Percentiles rank a stretch among this genome's conserved stretches.
Evolutionary conservation across 2,329 filamentous ascomycete genomes (phyloP).

Genomic region (Fusarium tricinctum): DNA sequence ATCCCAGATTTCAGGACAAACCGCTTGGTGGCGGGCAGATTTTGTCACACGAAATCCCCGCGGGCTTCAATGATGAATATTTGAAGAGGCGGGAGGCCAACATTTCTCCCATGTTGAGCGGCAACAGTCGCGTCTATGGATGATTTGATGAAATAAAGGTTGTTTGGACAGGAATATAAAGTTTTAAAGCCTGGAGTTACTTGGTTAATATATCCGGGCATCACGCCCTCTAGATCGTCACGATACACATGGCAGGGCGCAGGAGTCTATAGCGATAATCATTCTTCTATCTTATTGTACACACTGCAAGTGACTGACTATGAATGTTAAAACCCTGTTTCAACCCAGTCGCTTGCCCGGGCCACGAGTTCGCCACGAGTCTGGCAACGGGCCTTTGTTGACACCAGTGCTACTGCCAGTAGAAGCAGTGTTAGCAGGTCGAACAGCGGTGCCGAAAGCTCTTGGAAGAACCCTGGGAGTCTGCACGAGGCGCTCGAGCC

Average conservation of each 20-base stretch:
- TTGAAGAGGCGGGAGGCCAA: conserved; percentile 17
- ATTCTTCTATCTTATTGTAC: conserved; percentile 17
- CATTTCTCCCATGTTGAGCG: conserved; percentile 27
- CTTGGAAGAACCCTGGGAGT: conserved; percentile 50
- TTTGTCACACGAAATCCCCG: conserved; percentile 1
- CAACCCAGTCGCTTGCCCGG: conserved; percentile 73
- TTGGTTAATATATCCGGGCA: conserved; percentile 11
- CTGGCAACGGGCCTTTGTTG: conserved; percentile 67
- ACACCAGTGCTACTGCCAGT: conserved; percentile 59
- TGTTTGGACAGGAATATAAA: not conserved
- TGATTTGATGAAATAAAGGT: conserved; percentile 5
- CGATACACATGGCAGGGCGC: not conserved
- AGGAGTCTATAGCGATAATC: conserved; percentile 12
- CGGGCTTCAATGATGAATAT: conserved; percentile 11
- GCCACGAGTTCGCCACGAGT: conserved; percentile 75
- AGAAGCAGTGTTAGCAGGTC: conserved; percentile 52
- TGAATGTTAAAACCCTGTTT: not conserved
- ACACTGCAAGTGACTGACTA: not conserved
- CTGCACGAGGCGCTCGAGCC: conserved; percentile 77
- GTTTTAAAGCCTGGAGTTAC: conserved; percentile 39
- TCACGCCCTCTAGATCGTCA: conserved; percentile 1
- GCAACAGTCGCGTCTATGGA: conserved; percentile 37
- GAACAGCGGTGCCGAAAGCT: conserved; percentile 69
- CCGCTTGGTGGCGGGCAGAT: conserved; percentile 27
- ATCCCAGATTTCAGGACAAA: conserved; percentile 28